Base-by-base conservation (phyloP, 257 asterid genomes). In the Plantago major region DNA sequence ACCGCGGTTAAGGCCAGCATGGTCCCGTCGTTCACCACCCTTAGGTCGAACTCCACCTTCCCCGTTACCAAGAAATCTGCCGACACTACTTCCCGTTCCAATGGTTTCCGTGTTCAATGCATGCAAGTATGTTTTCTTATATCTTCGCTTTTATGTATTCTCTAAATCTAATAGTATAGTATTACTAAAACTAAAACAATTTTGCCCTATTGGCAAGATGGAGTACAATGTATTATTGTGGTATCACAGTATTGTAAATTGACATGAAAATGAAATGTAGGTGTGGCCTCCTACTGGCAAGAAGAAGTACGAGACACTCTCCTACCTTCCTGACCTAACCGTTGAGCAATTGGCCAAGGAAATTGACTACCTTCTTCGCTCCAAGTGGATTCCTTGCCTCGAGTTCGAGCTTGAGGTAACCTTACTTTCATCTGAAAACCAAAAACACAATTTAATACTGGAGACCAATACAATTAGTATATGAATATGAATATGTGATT, bases 321-420 rank as follows among this genome's bases (percentile, higher is more conserved):
- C n/a, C 0, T 82, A 82, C 79, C 81, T 82, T 6, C 86, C 89
- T 3, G 47, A 42, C 1, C 63, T 82, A 33, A 65, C 84, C 0
- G 58, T 63, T 44, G 82, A 74, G 49, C 86, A 79, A 28, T 74
- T 82, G 53, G 37, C 69, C 4, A 77, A 63, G 75, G 65, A 82
- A 63, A 14, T 82, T 0, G 89, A 80, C 5, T 80, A 43, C 81
- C 84, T 80, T 14, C 51, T 82, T 66, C 72, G 67, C 9, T 2
- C 2, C 0, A 66, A 65, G 14, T 70, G 73, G 66, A 66, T 82
- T 73, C 89, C 86, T 28, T 82, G 89, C 76, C 65, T 82, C 3
- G 89, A 82, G 55, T 82, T 80, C 64, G 77, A 69, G 61, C 60
- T 69, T 66, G 62, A 67, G 74, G 77, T 52, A 13, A 50, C 14